phyloP scores from a whole-genome alignment of 1,284 basidiomycete genomes.

The Volvariella surrecta region DNA sequence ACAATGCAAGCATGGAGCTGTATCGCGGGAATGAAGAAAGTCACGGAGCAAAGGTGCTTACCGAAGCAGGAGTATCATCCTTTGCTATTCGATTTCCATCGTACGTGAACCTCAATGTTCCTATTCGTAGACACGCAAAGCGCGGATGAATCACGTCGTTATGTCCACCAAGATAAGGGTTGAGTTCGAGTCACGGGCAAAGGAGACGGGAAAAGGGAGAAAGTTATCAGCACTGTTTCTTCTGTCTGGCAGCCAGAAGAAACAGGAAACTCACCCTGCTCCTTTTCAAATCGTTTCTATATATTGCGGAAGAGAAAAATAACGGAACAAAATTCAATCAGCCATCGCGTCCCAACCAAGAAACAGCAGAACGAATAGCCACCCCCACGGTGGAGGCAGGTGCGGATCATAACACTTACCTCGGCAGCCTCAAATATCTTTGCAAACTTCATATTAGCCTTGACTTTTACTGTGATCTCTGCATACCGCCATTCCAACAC shows the following conservation, averaged over 20 bases:
- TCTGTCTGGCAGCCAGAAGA: background rate
- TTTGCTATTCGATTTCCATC: conserved; percentile 41
- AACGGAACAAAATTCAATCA: conserved; percentile 1
- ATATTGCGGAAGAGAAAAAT: conserved; percentile 2
- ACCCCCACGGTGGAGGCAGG: no score
- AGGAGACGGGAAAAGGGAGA: background rate
- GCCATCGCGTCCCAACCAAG: background rate
- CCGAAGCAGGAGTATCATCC: conserved; percentile 42
- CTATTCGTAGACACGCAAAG: conserved; percentile 17
- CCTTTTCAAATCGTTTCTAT: conserved; percentile 53
- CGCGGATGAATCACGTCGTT: no score
- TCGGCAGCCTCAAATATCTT: conserved; percentile 62
- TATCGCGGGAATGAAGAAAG: background rate
- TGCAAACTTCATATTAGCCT: conserved; percentile 47
- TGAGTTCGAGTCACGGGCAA: no score
- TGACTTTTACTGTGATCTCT: conserved; percentile 63
- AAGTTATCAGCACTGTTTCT: background rate
- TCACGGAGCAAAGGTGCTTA: conserved; percentile 21
- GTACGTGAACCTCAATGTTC: conserved; percentile 49
- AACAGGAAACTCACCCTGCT: conserved; percentile 32
- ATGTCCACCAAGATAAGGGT: no score
- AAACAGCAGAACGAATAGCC: no score
- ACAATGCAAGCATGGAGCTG: background rate
- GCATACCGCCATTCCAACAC: conserved; percentile 2
- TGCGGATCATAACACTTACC: no score